Evolutionary conservation across 1,284 basidiomycete genomes (phyloP).

Genomic region (Erythrobasidium hasegawianum): DNA sequence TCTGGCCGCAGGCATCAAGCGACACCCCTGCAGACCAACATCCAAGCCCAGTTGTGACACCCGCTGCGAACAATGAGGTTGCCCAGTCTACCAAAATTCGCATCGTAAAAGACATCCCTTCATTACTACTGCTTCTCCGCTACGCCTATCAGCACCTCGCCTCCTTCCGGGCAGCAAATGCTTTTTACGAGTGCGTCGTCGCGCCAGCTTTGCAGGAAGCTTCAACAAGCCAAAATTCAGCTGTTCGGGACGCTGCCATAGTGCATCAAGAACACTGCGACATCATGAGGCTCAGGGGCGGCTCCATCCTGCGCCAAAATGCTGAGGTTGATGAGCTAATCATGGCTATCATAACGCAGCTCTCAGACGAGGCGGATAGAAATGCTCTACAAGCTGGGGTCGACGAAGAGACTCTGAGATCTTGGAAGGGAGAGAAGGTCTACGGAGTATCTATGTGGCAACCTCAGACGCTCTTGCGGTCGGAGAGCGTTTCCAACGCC

Average conservation of each 20-base stretch:
- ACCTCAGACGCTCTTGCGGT: conserved; percentile 10
- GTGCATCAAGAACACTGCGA: conserved; percentile 1
- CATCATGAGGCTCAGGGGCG: conserved; percentile 6
- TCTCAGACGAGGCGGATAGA: neutral
- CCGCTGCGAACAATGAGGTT: too few species aligned
- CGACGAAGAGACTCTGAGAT: neutral
- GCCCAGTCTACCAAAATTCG: too few species aligned
- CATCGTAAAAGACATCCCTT: neutral
- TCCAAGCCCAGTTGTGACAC: too few species aligned
- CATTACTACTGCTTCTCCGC: conserved; percentile 2
- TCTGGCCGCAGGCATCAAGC: too few species aligned
- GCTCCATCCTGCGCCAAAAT: neutral
- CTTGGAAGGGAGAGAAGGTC: neutral
- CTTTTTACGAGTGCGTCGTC: conserved; percentile 1
- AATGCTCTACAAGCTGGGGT: neutral
- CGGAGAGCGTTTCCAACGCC: conserved; percentile 1
- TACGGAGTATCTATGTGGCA: neutral
- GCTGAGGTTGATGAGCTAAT: conserved; percentile 6
- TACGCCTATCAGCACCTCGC: conserved; percentile 27
- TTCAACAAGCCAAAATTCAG: neutral
- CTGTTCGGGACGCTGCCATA: neutral
- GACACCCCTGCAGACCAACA: too few species aligned
- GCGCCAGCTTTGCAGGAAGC: neutral
- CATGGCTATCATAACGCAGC: neutral
- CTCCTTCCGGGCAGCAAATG: neutral